phyloP scores from a whole-genome alignment of 352 stramenopile species.

The Globisporangium perplexum region DNA sequence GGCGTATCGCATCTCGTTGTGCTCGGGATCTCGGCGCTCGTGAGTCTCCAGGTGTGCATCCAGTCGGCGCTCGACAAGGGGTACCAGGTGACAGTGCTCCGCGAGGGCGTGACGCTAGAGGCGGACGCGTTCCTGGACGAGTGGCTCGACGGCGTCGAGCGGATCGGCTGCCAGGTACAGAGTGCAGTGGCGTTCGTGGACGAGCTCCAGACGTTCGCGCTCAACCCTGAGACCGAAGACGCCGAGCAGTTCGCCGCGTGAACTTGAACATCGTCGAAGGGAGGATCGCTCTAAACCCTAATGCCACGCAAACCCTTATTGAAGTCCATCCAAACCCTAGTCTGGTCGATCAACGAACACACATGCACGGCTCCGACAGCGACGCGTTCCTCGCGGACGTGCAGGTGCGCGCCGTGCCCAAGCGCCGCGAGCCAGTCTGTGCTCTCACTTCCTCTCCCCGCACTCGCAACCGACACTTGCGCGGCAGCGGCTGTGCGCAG shows the following conservation, averaged over 20 bases:
- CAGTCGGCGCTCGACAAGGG: conserved; percentile 84
- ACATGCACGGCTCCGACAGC: no score
- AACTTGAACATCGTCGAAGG: no score
- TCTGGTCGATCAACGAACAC: no score
- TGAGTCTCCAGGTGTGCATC: conserved; percentile 74
- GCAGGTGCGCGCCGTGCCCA: neutral
- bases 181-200: conserved; percentile 19
- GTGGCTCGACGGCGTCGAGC: conserved; percentile 21
- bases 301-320: no score
- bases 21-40: conserved; percentile 74
- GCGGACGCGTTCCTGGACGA: conserved; percentile 3
- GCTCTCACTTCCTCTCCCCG: no score
- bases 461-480: no score
- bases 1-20: conserved; percentile 83
- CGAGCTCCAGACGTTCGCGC: conserved; percentile 33
- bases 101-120: conserved; percentile 52
- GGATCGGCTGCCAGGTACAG: conserved; percentile 28
- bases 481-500: conserved; percentile 10
- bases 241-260: neutral
- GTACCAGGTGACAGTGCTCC: conserved; percentile 81
- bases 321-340: no score
- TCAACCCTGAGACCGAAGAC: neutral
- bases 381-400: neutral
- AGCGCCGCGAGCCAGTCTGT: no score
- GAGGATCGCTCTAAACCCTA: no score